Conservation (phyloP, 345 rosid species). For the Arabis hirsuta region DNA sequence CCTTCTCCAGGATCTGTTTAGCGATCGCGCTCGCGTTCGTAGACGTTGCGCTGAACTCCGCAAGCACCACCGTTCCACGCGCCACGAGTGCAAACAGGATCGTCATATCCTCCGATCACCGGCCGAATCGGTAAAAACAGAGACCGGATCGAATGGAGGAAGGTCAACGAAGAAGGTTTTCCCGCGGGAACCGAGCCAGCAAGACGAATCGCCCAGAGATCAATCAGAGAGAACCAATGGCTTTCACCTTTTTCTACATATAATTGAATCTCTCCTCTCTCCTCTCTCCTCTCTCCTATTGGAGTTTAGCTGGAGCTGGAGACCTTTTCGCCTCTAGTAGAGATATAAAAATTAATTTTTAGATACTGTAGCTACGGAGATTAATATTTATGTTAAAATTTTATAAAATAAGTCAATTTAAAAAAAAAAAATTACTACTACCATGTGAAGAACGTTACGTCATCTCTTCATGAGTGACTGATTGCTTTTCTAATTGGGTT, state of each 20-base stretch:
- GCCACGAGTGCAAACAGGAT: slow-evolving; percentile 91
- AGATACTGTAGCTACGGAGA: slow-evolving; percentile 15
- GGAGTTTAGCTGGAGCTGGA: slow-evolving; percentile 36
- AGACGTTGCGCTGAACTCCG: slow-evolving; percentile 76
- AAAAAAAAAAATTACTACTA: too few species aligned
- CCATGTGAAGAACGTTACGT: too few species aligned
- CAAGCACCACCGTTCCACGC: slow-evolving; percentile 86
- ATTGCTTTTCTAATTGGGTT: too few species aligned
- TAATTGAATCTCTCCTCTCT: slow-evolving; percentile 29
- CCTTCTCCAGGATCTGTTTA: slow-evolving; percentile 78
- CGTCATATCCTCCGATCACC: slow-evolving; percentile 58
- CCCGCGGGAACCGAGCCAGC: slow-evolving; percentile 38
- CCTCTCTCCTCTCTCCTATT: slow-evolving; percentile 31
- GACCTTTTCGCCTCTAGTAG: slow-evolving; percentile 34
- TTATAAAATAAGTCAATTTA: too few species aligned
- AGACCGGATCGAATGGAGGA: background rate
- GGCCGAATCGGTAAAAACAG: slow-evolving; percentile 1
- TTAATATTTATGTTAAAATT: too few species aligned
- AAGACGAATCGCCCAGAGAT: slow-evolving; percentile 32
- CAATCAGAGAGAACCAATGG: slow-evolving; percentile 37
- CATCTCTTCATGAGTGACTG: too few species aligned
- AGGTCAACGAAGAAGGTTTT: slow-evolving; percentile 42
- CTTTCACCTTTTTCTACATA: slow-evolving; percentile 8
- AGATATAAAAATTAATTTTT: slow-evolving; percentile 2
- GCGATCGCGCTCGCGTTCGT: slow-evolving; percentile 88